A percentile compares a stretch with the other conserved stretches of the same genome.
These are phyloP conservation scores for Mycoemilia scoparia DNA, from an alignment of 192 early-diverging fungal species.

Conservation along the genomic window DNA sequence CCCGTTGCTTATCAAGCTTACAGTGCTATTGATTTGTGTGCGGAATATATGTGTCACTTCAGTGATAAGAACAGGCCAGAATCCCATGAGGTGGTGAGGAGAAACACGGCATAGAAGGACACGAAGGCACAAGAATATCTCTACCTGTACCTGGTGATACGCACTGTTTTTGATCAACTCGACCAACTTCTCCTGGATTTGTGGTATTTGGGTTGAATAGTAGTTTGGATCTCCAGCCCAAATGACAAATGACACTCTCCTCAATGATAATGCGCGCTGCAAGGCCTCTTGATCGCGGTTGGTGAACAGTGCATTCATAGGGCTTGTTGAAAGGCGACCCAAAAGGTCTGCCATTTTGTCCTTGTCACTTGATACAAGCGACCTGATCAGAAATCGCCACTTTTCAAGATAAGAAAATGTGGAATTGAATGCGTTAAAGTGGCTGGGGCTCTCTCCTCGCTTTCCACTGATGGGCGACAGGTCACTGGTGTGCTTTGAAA, in stretches of 20 bases:
- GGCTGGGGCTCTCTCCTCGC: too few relatives aligned
- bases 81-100: constrained; percentile 63
- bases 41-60: constrained; percentile 45
- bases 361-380: constrained; percentile 54
- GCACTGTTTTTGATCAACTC: constrained; percentile 60
- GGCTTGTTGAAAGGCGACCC: constrained; percentile 49
- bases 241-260: constrained; percentile 65
- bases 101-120: constrained; percentile 64
- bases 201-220: constrained; percentile 56
- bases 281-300: constrained; percentile 64
- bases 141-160: constrained; percentile 52
- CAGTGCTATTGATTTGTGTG: constrained; percentile 9
- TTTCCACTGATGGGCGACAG: too few relatives aligned
- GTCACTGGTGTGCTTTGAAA: too few relatives aligned
- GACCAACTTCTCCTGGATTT: constrained; percentile 72
- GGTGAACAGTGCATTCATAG: constrained; percentile 63
- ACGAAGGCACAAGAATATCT: constrained; percentile 70
- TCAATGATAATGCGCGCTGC: constrained; percentile 42
- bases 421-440: constrained; percentile 14
- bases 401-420: constrained; percentile 19
- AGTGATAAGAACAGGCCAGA: constrained; percentile 81
- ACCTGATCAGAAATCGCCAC: constrained; percentile 53
- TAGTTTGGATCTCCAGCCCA: constrained; percentile 57
- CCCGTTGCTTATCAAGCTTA: not conserved
- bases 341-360: constrained; percentile 57